These are phyloP conservation scores for Mortierella alpina DNA, from an alignment of 192 early-diverging fungal species.

Conservation along the genomic window DNA sequence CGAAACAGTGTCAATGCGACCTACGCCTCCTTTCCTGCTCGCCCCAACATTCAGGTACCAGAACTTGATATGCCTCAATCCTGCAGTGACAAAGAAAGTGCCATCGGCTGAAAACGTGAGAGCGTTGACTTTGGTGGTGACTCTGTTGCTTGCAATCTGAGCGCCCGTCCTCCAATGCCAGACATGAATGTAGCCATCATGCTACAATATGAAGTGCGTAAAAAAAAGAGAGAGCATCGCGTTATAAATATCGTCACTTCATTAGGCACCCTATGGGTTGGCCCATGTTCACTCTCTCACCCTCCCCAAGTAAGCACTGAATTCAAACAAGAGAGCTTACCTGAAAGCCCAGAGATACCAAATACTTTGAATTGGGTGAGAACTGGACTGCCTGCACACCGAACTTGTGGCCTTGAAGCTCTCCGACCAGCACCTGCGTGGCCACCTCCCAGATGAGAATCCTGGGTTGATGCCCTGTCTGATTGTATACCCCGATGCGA, in stretches of 20 bases:
- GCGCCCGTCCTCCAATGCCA: slow-evolving; percentile 81
- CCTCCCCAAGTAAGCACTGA: not conserved
- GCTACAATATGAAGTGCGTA: slow-evolving; percentile 51
- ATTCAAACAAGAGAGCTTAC: slow-evolving; percentile 51
- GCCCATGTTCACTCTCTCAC: not conserved
- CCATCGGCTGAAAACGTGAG: slow-evolving; percentile 73
- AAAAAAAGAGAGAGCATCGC: too few species aligned
- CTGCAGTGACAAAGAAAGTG: slow-evolving; percentile 80
- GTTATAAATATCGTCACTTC: too few species aligned
- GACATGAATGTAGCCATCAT: slow-evolving; percentile 85
- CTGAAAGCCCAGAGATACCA: slow-evolving; percentile 83
- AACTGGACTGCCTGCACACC: slow-evolving; percentile 76
- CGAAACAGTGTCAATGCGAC: not conserved
- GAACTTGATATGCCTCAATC: slow-evolving; percentile 82
- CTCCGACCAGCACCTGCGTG: slow-evolving; percentile 62
- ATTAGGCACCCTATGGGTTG: not conserved
- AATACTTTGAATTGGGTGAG: slow-evolving; percentile 73
- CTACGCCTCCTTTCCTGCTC: slow-evolving; percentile 39
- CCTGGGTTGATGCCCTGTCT: slow-evolving; percentile 84
- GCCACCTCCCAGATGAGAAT: slow-evolving; percentile 80
- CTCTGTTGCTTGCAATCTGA: slow-evolving; percentile 70
- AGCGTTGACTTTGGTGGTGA: slow-evolving; percentile 69
- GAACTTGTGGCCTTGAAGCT: slow-evolving; percentile 82
- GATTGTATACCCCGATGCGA: not conserved
- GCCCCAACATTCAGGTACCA: slow-evolving; percentile 73